Evolutionary conservation across 441 rosid genomes (phyloP).

Genomic region (Pelargonium australe): DNA sequence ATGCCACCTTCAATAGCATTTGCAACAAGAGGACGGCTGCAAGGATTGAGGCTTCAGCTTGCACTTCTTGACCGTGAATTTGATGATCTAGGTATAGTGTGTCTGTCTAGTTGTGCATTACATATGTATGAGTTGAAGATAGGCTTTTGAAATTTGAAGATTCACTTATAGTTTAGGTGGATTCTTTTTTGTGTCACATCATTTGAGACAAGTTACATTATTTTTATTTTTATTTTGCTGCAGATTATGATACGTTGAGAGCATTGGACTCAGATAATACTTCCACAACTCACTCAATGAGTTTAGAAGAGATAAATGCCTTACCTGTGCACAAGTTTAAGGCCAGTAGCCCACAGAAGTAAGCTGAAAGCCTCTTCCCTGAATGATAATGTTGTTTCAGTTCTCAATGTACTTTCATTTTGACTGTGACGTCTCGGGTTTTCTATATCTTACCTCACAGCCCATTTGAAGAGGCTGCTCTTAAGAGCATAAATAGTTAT

Average conservation of each 20-base stretch:
- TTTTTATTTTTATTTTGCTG: neutral
- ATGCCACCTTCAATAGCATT: conserved; percentile 77
- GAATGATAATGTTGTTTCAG: neutral
- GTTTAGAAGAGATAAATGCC: conserved; percentile 76
- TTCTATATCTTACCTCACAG: too few species aligned
- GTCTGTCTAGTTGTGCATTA: too few species aligned
- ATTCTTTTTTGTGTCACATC: too few species aligned
- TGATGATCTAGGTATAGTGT: conserved; percentile 57
- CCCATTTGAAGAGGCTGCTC: too few species aligned
- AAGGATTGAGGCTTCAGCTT: conserved; percentile 83
- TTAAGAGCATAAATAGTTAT: too few species aligned
- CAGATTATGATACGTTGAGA: conserved; percentile 88
- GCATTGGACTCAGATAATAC: conserved; percentile 78
- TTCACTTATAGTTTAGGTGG: too few species aligned
- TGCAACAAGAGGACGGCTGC: conserved; percentile 83
- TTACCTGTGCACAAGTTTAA: conserved; percentile 79
- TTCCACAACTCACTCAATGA: conserved; percentile 58
- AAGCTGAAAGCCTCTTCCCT: conserved; percentile 12
- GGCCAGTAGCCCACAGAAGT: conserved; percentile 51
- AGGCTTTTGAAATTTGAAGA: too few species aligned
- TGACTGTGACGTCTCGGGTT: too few species aligned
- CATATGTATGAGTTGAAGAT: too few species aligned
- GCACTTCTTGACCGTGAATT: conserved; percentile 86
- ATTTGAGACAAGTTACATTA: too few species aligned
- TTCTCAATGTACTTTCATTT: too few species aligned